A percentile compares a stretch with the other conserved stretches of the same genome.
These are phyloP conservation scores for Schoenoplectus triqueter DNA, from an alignment of 202 grass and related monocot species.

Conservation along the genomic window DNA sequence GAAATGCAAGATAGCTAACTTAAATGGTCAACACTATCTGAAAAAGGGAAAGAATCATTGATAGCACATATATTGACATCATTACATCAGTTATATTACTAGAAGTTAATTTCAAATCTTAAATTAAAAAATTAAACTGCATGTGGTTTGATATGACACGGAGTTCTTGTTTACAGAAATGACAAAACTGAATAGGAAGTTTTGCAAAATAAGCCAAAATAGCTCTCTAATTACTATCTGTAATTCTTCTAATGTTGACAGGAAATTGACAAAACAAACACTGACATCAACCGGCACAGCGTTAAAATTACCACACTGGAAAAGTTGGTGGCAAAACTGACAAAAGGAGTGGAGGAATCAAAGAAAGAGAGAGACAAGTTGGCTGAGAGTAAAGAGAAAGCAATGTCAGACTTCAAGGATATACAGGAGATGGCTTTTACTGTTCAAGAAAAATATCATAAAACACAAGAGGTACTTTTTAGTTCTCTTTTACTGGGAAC, in stretches of 20 bases:
- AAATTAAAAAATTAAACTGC: background rate
- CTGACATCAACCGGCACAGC: slow-evolving; percentile 84
- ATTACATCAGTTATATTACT: background rate
- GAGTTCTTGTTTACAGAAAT: background rate
- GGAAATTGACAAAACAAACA: slow-evolving; percentile 93
- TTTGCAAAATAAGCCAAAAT: background rate
- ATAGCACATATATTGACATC: background rate
- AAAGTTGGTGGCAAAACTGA: slow-evolving; percentile 71
- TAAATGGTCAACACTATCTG: background rate
- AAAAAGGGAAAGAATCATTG: background rate
- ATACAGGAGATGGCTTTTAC: slow-evolving; percentile 73
- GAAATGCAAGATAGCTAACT: slow-evolving; percentile 8
- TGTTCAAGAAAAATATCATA: slow-evolving; percentile 87
- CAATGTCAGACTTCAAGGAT: slow-evolving; percentile 62
- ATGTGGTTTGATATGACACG: background rate
- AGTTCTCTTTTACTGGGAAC: background rate
- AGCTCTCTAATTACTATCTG: background rate
- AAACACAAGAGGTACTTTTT: slow-evolving; percentile 75
- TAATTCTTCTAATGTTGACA: slow-evolving; percentile 32
- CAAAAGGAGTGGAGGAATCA: slow-evolving; percentile 67
- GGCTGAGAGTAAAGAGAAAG: slow-evolving; percentile 59
- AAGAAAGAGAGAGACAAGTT: slow-evolving; percentile 70
- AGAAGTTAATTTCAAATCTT: background rate
- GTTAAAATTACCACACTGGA: slow-evolving; percentile 73
- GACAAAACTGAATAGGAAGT: background rate